These are phyloP conservation scores for Ceratobasidium sp. DNA, from an alignment of 1,284 basidiomycete species.

Conservation along the genomic window DNA sequence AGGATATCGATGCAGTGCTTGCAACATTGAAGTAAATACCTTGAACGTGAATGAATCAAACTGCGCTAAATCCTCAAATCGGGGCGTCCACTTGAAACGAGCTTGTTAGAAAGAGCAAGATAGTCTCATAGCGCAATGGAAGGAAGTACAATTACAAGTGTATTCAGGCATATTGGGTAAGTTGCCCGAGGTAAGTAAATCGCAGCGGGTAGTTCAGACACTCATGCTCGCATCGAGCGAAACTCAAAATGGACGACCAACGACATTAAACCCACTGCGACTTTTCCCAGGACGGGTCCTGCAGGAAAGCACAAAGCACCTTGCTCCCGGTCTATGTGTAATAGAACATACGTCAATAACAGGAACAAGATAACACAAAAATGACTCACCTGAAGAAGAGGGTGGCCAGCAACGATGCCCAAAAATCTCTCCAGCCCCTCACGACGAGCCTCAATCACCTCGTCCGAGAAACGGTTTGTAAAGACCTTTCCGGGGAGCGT, in stretches of 20 bases:
- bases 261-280: constrained; percentile 70
- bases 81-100: background rate
- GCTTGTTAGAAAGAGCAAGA: constrained; percentile 11
- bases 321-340: constrained; percentile 97
- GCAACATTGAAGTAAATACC: background rate
- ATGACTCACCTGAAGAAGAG: constrained; percentile 83
- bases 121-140: constrained; percentile 25
- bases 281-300: constrained; percentile 88
- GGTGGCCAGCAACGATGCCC: constrained; percentile 96
- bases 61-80: too few species aligned
- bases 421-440: constrained; percentile 96
- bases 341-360: constrained; percentile 7
- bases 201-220: constrained; percentile 34
- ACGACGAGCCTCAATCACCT: constrained; percentile 91
- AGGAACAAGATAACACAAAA: background rate
- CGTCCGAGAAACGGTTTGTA: constrained; percentile 96
- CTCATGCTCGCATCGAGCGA: background rate
- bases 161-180: constrained; percentile 26
- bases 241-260: constrained; percentile 10
- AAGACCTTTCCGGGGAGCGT: constrained; percentile 96
- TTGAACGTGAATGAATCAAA: too few species aligned
- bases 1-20: constrained; percentile 43
- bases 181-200: constrained; percentile 8
- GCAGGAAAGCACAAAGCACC: constrained; percentile 95
- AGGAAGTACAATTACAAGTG: constrained; percentile 39